Evolutionary conservation across 352 stramenopile species (phyloP).

Genomic region (Phytophthora brassicae): DNA sequence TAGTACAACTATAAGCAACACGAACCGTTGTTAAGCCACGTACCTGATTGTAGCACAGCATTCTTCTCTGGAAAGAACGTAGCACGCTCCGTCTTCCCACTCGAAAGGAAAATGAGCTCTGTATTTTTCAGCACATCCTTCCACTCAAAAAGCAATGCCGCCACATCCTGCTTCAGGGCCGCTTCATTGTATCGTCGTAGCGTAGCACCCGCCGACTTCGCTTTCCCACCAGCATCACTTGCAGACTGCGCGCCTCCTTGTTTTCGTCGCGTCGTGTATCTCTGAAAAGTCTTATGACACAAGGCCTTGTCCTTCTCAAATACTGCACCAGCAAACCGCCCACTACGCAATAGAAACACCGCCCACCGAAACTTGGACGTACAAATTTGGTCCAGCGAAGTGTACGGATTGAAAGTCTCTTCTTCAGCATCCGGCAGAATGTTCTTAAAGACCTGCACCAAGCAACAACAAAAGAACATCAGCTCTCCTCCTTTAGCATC

Average conservation of each 20-base stretch:
- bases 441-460: conserved; percentile 64
- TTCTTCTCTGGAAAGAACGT: conserved; percentile 85
- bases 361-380: conserved; percentile 73
- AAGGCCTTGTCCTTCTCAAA: conserved; percentile 90
- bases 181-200: conserved; percentile 92
- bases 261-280: conserved; percentile 93
- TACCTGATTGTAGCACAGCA: conserved; percentile 47
- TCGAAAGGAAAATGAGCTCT: conserved; percentile 77
- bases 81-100: conserved; percentile 66
- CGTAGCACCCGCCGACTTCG: conserved; percentile 92
- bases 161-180: conserved; percentile 89
- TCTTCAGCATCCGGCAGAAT: conserved; percentile 48
- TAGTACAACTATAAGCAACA: neutral
- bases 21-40: neutral
- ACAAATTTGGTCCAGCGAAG: conserved; percentile 48
- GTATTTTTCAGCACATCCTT: conserved; percentile 49
- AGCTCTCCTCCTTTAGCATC: too few species aligned
- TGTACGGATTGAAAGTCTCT: conserved; percentile 66
- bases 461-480: conserved; percentile 1
- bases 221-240: conserved; percentile 83
- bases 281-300: conserved; percentile 91
- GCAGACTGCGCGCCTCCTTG: conserved; percentile 92
- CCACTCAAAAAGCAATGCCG: conserved; percentile 80
- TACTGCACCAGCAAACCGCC: conserved; percentile 90
- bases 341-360: conserved; percentile 90